Evolutionary conservation across 352 stramenopile genomes (phyloP), one percentile per base, ranked within the genome.

Genomic region (Globisporangium abappressorium): DNA sequence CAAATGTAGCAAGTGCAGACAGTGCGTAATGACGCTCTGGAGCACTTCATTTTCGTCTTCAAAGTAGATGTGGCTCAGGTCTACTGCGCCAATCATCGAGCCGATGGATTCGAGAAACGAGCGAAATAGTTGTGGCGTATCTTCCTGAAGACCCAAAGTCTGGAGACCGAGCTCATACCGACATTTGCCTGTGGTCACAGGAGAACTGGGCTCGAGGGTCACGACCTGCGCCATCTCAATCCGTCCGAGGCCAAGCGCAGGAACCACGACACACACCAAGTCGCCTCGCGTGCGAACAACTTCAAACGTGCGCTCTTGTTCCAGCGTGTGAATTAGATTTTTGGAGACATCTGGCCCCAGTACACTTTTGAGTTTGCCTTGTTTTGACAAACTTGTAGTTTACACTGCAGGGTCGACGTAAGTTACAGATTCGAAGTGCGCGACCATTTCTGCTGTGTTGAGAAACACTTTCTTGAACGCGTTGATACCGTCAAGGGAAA

Each of bases 201-300:
- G 9, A 1, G 12, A 24, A 8, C 9, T 56, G 6, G 20, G n/a
- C 49, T 56, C 22, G 9, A 56, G 49, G 14, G 14, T 18, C 20
- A 30, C 4, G 3, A 56, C 6, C 20, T 60, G 28, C 15, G 20
- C 15, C 30, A 41, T 24, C 2, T 60, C n/a, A 24, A 81, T 66
- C 77, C 77, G 81, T 2, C 74, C 77, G 14, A 81, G 63, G 18
- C 77, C 74, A 26, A 80, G n/a, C 78, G n/a, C 74, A 70, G 51
- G 77, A 72, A 36, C 41, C 15, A 47, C 41, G 4, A 20, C 41
- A 47, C 41, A 47, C 14, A 47, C 41, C 4, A 47, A 47, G 41
- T 47, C 41, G 4, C 41, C 41, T n/a, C 41, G 18, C 41, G 14
- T 47, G 5, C 41, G 1, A n/a, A 47, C 20, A 7, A 47, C 41